phyloP scores from a whole-genome alignment of 2,329 filamentous ascomycete species.

The Epicoccum nigrum region DNA sequence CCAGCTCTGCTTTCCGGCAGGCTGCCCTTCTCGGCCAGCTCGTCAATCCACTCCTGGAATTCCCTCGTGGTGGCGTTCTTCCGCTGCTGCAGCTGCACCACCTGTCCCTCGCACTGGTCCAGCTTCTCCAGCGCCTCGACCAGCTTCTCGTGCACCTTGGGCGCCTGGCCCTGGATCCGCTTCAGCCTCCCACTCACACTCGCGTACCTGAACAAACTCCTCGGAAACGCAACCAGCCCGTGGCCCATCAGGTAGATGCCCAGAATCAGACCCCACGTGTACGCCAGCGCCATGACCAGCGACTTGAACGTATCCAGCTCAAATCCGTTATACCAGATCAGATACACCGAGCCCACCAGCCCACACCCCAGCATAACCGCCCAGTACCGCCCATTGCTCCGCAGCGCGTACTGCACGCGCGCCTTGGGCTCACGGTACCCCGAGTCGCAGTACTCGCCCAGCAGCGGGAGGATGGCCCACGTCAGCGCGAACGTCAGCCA shows the following conservation, averaged over 20 bases:
- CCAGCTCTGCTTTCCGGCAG: slow-evolving; percentile 63
- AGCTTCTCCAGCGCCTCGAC: slow-evolving; percentile 81
- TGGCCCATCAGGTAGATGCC: slow-evolving; percentile 99
- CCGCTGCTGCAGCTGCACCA: slow-evolving; percentile 76
- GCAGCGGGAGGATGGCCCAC: slow-evolving; percentile 90
- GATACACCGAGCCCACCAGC: slow-evolving; percentile 77
- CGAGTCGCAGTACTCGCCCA: slow-evolving; percentile 93
- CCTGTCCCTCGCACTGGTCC: slow-evolving; percentile 80
- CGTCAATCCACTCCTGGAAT: slow-evolving; percentile 95
- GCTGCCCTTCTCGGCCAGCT: slow-evolving; percentile 78
- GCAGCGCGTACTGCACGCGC: slow-evolving; percentile 81
- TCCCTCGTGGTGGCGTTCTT: slow-evolving; percentile 78
- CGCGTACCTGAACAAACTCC: slow-evolving; percentile 78
- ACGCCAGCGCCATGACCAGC: slow-evolving; percentile 89
- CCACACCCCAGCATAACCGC: slow-evolving; percentile 75
- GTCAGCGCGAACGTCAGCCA: slow-evolving; percentile 96
- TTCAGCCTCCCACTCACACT: slow-evolving; percentile 76
- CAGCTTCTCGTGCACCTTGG: slow-evolving; percentile 83
- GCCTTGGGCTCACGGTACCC: slow-evolving; percentile 87
- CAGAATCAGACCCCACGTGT: slow-evolving; percentile 88
- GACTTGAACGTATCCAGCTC: slow-evolving; percentile 76
- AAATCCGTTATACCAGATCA: slow-evolving; percentile 79
- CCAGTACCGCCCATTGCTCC: slow-evolving; percentile 88
- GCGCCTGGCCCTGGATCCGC: slow-evolving; percentile 78
- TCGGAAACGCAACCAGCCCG: slow-evolving; percentile 87